Evolutionary conservation across 805 yeast species (phyloP), one percentile per base, ranked within the genome.

Genomic region (Wickerhamiella cacticola): DNA sequence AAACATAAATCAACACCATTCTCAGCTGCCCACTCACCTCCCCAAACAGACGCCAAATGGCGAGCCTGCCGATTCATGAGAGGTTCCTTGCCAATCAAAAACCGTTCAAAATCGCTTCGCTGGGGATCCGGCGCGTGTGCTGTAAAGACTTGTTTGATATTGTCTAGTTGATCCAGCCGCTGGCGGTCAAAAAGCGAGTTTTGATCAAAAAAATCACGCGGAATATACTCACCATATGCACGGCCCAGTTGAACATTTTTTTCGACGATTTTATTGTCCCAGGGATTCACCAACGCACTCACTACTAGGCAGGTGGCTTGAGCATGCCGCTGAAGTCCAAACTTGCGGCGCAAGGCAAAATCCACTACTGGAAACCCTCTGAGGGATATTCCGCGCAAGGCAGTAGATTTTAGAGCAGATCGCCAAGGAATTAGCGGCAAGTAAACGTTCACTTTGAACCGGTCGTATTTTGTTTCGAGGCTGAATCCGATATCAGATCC

Each of bases 1-100:
- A 29, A 52, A 9, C 51, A 48, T 24, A 52, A 5, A 12, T 36
- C 45, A 3, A 48, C 18, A 7, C 31, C 21, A 5, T 24, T 13
- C 22, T 36, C 31, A 2, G 21, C 18, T 1, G 49, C 49, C 45
- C 43, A 48, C 22, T 36, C 47, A 4, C 35, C 43, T 24, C 31
- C 46, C 46, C 46, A 43, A 2, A 43, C 40, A 1, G 33, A 23
- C 9, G 46, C 46, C 24, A 43, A 24, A 23, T 43, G 46, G 23
- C 46, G 46, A 5, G 46, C 46, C 40, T 43, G 46, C 24, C 38
- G 39, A n/a, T 21, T 12, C 18, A 43, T 3, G 8, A 22, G 31
- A 5, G 21, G 3, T 13, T 43, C 39, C 16, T 16, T 16, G 16
- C 5, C 22, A 15, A 19, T 22, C 16, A 43, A 10, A 12, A 13